Percentiles rank a stretch among this genome's conserved stretches.
Evolutionary conservation across 202 grass and related monocot genomes (phyloP).

Genomic region (Setaria italica): DNA sequence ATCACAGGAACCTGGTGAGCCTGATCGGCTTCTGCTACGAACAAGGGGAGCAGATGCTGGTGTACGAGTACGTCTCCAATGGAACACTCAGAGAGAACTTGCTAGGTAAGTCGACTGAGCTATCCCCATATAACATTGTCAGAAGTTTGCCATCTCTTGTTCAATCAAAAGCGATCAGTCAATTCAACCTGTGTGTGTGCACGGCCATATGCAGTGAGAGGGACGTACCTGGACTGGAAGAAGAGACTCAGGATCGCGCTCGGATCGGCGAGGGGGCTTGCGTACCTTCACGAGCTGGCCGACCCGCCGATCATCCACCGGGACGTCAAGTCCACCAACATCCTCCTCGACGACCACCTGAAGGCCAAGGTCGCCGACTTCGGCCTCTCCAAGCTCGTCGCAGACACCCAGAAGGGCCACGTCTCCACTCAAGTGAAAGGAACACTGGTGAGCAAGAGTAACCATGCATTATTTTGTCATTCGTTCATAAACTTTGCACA

Average conservation of each 20-base stretch:
- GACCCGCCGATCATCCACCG: conserved; percentile 83
- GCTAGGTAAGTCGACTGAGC: conserved; percentile 39
- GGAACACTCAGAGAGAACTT: conserved; percentile 74
- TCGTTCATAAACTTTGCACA: not conserved
- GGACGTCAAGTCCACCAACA: conserved; percentile 75
- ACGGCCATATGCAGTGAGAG: conserved; percentile 44
- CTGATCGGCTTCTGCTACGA: conserved; percentile 84
- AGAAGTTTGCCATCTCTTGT: not conserved
- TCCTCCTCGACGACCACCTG: conserved; percentile 71
- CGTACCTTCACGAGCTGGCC: conserved; percentile 80
- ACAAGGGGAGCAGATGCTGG: conserved; percentile 92
- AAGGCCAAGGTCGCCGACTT: conserved; percentile 81
- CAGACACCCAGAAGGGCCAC: conserved; percentile 59
- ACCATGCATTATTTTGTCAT: not conserved
- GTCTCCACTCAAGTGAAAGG: conserved; percentile 81
- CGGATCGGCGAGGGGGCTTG: conserved; percentile 62
- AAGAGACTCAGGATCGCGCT: conserved; percentile 70
- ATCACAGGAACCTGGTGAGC: conserved; percentile 80
- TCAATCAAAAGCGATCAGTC: not conserved
- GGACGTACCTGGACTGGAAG: conserved; percentile 67
- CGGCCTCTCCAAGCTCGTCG: conserved; percentile 66
- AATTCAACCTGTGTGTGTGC: not conserved
- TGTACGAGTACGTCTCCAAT: conserved; percentile 80
- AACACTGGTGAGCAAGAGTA: conserved; percentile 54
- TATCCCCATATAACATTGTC: not conserved